A percentile compares a stretch with the other conserved stretches of the same genome.
These are phyloP conservation scores for Hyaloscypha finlandica DNA, from an alignment of 495 filamentous ascomycete genomes.

Conservation along the genomic window DNA sequence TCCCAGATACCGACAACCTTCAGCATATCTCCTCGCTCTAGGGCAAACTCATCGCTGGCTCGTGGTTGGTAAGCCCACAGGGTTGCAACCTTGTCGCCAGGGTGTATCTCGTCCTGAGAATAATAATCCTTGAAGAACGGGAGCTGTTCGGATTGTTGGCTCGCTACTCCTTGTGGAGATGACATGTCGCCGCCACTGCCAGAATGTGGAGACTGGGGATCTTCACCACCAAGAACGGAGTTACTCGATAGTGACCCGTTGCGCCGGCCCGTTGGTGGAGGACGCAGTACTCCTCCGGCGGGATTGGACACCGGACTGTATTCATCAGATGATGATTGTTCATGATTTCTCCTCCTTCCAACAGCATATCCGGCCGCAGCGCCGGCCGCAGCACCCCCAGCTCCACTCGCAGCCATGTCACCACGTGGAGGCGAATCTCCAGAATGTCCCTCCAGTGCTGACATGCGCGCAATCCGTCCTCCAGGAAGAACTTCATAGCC, in stretches of 20 bases:
- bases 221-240: slow-evolving; percentile 71
- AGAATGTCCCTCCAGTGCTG: slow-evolving; percentile 76
- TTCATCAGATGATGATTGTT: slow-evolving; percentile 79
- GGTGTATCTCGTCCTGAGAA: slow-evolving; percentile 92
- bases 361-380: slow-evolving; percentile 44
- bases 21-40: slow-evolving; percentile 97
- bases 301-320: slow-evolving; percentile 76
- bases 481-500: slow-evolving; percentile 78
- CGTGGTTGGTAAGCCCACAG: slow-evolving; percentile 97
- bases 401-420: slow-evolving; percentile 32
- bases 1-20: slow-evolving; percentile 99
- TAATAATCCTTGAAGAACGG: slow-evolving; percentile 99
- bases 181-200: slow-evolving; percentile 75
- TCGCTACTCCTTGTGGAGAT: slow-evolving; percentile 78
- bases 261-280: slow-evolving; percentile 66
- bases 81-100: slow-evolving; percentile 84
- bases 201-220: slow-evolving; percentile 73
- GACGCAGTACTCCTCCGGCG: slow-evolving; percentile 56
- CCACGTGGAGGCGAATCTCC: slow-evolving; percentile 57
- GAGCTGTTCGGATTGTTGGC: slow-evolving; percentile 92
- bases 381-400: slow-evolving; percentile 44
- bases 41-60: slow-evolving; percentile 87
- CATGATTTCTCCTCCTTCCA: slow-evolving; percentile 56
- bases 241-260: slow-evolving; percentile 89
- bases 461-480: slow-evolving; percentile 93